Conservation (phyloP, 352 stramenopile species). For the Phytopythium oedochilum region DNA sequence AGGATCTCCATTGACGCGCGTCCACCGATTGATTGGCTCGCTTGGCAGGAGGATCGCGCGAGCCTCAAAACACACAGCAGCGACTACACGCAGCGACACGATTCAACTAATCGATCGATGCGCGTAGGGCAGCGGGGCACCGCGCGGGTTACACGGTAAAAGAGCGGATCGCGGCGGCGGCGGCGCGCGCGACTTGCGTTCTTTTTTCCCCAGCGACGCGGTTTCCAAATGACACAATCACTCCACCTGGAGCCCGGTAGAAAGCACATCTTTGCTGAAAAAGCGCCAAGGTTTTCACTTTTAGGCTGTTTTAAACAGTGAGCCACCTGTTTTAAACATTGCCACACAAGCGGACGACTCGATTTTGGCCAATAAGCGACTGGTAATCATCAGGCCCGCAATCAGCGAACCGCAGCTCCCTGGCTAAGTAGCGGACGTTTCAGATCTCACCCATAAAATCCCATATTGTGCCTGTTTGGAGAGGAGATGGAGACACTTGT, state of each 20-base stretch:
- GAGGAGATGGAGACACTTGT: neutral
- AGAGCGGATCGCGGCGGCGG: neutral
- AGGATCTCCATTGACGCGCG: slow-evolving; percentile 3
- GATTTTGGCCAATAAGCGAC: slow-evolving; percentile 7
- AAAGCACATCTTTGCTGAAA: neutral
- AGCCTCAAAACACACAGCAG: slow-evolving; percentile 1
- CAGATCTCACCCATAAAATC: slow-evolving; percentile 26
- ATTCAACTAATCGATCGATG: slow-evolving; percentile 13
- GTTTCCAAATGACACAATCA: slow-evolving; percentile 7
- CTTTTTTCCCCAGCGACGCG: slow-evolving; percentile 7
- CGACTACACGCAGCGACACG: slow-evolving; percentile 7
- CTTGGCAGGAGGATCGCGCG: neutral
- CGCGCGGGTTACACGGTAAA: slow-evolving; percentile 7
- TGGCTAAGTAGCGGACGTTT: slow-evolving; percentile 19
- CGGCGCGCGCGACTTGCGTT: slow-evolving; percentile 1
- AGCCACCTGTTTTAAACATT: slow-evolving; percentile 1
- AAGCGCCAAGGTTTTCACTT: no score
- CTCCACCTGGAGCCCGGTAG: neutral
- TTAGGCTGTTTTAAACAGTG: slow-evolving; percentile 1
- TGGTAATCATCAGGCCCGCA: slow-evolving; percentile 10
- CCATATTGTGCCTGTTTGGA: neutral
- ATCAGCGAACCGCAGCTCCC: neutral
- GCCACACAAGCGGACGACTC: slow-evolving; percentile 5
- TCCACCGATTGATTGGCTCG: neutral
- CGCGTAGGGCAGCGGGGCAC: neutral